These are phyloP conservation scores for Allium cepa DNA, from an alignment of 106 monocot species.

Conservation along the genomic window DNA sequence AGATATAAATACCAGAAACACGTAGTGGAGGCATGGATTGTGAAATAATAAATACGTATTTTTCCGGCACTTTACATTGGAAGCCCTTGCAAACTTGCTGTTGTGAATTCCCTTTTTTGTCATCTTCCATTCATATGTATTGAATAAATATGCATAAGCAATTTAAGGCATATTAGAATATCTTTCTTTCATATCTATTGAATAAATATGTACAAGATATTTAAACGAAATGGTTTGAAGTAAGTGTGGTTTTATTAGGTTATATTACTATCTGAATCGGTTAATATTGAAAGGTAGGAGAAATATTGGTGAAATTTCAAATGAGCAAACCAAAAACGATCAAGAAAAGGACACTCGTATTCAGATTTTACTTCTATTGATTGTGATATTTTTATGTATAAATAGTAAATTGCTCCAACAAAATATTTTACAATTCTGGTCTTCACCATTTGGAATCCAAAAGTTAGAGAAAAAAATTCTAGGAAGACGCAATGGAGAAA, in stretches of 20 bases:
- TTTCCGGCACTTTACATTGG: too few species aligned
- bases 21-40: too few species aligned
- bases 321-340: constrained; percentile 54
- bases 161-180: too few species aligned
- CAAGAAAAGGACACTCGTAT: constrained; percentile 88
- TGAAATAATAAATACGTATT: too few species aligned
- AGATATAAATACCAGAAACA: background rate
- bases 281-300: constrained; percentile 42
- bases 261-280: background rate
- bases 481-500: constrained; percentile 59
- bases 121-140: too few species aligned
- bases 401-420: background rate
- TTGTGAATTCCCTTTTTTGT: too few species aligned
- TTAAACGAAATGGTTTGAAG: constrained; percentile 65
- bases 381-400: background rate
- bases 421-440: background rate
- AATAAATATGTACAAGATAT: too few species aligned
- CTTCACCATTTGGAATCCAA: constrained; percentile 23
- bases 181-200: too few species aligned
- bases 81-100: too few species aligned
- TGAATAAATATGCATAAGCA: too few species aligned
- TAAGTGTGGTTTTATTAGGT: constrained; percentile 21
- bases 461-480: constrained; percentile 75
- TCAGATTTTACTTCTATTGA: constrained; percentile 31
- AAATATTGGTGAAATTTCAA: constrained; percentile 26